Evolutionary conservation across 768 basidiomycete genomes (phyloP).

Genomic region (Pisolithus sp.): DNA sequence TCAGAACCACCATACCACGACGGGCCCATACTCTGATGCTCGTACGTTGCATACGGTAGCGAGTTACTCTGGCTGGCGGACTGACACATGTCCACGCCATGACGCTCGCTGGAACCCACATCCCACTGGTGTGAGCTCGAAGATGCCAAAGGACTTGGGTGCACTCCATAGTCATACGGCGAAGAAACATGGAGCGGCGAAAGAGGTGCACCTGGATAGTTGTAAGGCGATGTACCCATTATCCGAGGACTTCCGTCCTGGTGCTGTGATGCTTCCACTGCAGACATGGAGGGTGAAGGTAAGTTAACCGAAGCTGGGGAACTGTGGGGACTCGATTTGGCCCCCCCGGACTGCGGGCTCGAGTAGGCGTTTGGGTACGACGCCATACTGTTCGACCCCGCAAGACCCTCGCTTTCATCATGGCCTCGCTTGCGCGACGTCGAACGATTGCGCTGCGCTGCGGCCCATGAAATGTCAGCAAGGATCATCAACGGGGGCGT

Average conservation of each 20-base stretch:
- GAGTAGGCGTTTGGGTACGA: conserved; percentile 52
- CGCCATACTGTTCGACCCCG: conserved; percentile 30
- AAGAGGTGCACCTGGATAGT: conserved; percentile 38
- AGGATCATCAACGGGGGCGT: conserved; percentile 1
- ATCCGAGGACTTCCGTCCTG: conserved; percentile 54
- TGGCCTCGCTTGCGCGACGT: conserved; percentile 68
- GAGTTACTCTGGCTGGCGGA: conserved; percentile 29
- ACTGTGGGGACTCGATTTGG: conserved; percentile 59
- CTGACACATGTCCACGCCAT: conserved; percentile 40
- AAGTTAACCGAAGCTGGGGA: conserved; percentile 69
- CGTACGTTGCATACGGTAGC: conserved; percentile 41
- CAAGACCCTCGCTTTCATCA: conserved; percentile 54
- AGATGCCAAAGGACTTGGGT: conserved; percentile 26
- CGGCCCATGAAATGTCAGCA: conserved; percentile 12
- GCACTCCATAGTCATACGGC: conserved; percentile 48
- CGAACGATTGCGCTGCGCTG: conserved; percentile 66
- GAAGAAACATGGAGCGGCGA: conserved; percentile 48
- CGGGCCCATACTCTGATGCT: conserved; percentile 36
- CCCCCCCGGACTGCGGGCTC: conserved; percentile 41
- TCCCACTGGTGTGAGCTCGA: conserved; percentile 38
- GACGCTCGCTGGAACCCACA: conserved; percentile 32
- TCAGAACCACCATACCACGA: conserved; percentile 25
- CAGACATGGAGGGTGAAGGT: conserved; percentile 61
- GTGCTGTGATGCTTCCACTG: conserved; percentile 37
- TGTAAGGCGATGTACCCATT: conserved; percentile 39